Evolutionary conservation across 176 grass and related monocot species (phyloP).

Genomic region (Tuctoria greenei): DNA sequence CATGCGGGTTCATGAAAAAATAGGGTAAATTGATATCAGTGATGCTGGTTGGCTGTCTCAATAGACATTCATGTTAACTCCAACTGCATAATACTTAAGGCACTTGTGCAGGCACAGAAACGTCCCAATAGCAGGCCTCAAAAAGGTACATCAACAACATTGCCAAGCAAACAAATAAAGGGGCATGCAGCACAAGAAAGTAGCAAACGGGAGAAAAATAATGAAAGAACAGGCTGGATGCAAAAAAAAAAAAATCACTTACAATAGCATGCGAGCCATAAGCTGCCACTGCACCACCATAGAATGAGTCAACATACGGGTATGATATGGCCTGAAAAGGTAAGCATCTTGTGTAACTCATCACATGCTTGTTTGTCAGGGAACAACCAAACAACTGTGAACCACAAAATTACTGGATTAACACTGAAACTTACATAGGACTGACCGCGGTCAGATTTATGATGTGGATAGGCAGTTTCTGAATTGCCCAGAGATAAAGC

Average conservation of each 20-base stretch:
- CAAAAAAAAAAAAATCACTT: constrained; percentile 38
- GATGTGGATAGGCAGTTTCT: constrained; percentile 49
- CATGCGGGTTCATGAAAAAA: background rate
- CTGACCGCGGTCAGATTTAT: constrained; percentile 60
- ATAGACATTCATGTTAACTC: background rate
- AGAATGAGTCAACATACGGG: constrained; percentile 75
- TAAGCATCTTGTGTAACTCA: constrained; percentile 34
- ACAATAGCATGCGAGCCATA: constrained; percentile 70
- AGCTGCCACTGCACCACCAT: constrained; percentile 51
- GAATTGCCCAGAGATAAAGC: constrained; percentile 62
- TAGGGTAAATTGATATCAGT: background rate
- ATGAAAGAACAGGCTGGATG: constrained; percentile 25
- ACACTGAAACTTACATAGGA: constrained; percentile 56
- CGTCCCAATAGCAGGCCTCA: background rate
- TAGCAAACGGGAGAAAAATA: background rate
- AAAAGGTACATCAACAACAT: constrained; percentile 1
- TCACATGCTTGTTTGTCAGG: constrained; percentile 25
- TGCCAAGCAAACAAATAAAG: constrained; percentile 18
- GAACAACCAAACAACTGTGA: constrained; percentile 24
- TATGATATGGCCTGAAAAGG: constrained; percentile 73
- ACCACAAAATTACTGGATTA: constrained; percentile 13
- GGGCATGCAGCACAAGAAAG: constrained; percentile 6
- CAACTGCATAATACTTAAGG: background rate
- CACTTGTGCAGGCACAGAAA: constrained; percentile 10
- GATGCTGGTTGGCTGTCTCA: background rate